Conservation (phyloP, 2,329 filamentous ascomycete genomes). For the Sporothrix humicola region DNA sequence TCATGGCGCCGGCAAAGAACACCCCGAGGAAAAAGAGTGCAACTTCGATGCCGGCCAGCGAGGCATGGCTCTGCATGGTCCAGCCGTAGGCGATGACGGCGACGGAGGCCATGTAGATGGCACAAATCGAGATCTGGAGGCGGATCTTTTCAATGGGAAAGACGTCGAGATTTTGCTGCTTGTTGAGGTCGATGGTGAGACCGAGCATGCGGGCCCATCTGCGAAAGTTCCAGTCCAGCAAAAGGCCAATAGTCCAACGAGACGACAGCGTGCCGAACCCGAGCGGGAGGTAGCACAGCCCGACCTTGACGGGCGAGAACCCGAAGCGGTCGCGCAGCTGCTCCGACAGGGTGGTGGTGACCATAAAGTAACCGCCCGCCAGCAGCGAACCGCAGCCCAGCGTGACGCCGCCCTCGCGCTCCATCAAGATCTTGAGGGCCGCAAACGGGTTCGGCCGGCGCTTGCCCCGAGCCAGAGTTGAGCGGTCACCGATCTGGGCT, state of each 20-base stretch:
- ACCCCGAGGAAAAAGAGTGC: conserved; percentile 41
- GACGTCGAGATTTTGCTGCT: conserved; percentile 37
- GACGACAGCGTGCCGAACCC: conserved; percentile 37
- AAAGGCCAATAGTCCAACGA: conserved; percentile 36
- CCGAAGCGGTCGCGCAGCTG: conserved; percentile 37
- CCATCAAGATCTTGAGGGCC: conserved; percentile 40
- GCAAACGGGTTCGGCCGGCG: conserved; percentile 41
- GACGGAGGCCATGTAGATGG: conserved; percentile 37
- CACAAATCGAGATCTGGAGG: conserved; percentile 38
- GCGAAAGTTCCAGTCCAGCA: conserved; percentile 39
- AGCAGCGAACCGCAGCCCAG: conserved; percentile 40
- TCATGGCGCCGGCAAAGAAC: conserved; percentile 38
- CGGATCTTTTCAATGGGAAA: conserved; percentile 39
- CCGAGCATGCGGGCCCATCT: conserved; percentile 36
- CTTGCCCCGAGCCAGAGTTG: conserved; percentile 33
- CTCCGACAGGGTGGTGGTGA: conserved; percentile 41
- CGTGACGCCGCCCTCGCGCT: conserved; percentile 41
- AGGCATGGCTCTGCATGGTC: conserved; percentile 39
- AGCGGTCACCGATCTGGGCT: conserved; percentile 13
- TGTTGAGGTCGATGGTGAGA: conserved; percentile 34
- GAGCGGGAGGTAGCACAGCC: conserved; percentile 39
- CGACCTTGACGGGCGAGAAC: conserved; percentile 36
- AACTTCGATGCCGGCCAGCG: conserved; percentile 39
- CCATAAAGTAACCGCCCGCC: conserved; percentile 41
- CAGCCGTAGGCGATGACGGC: conserved; percentile 40